Evolutionary conservation across 2,329 filamentous ascomycete genomes (phyloP), one percentile per base, ranked within the genome.

Genomic region (Botryotinia narcissicola): DNA sequence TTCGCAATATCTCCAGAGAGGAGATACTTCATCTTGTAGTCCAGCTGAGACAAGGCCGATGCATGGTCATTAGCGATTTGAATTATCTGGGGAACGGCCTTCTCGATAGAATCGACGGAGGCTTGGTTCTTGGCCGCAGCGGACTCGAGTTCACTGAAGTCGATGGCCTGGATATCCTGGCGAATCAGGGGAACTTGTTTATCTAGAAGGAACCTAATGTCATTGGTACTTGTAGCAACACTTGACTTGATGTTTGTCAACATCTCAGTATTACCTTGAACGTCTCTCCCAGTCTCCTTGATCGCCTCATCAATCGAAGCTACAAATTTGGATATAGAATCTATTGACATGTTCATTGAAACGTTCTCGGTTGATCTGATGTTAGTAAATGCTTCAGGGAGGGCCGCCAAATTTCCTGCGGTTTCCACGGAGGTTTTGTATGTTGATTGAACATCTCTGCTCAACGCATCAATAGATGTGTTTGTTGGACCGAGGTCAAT

Each of bases 81-180:
- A n/a, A 73, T 61, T 20, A 73, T 69, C 25, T 73, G 63, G 16
- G 71, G 71, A 32, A 73, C 40, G 32, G 63, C 54, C 42, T 73
- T 73, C 25, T 73, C 71, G n/a, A 73, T 73, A 25, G 71, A 73
- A 32, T 73, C 71, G 25, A 75, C 57, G 25, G 69, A 62, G 20
- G 46, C 62, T 44, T 70, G 63, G 35, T 57, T 75, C 32, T 71
- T 73, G 54, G 59, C 20, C 22, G 64, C 67, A 29, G 62, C 69
- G 32, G 54, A 51, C 44, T 73, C 60, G 44, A 74, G 60, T 60
- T 54, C 61, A 40, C 66, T 69, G 29, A 71, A 42, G 66, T 75
- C 74, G 60, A 75, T 69, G 42, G 73, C 62, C 29, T 71, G 48
- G 42, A 75, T 74, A 32, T 75, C 74, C 63, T 74, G 40, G 57